A percentile compares a stretch with the other conserved stretches of the same genome.
These are phyloP conservation scores for Pyricularia grisea DNA, from an alignment of 2,329 filamentous ascomycete species.

Conservation along the genomic window DNA sequence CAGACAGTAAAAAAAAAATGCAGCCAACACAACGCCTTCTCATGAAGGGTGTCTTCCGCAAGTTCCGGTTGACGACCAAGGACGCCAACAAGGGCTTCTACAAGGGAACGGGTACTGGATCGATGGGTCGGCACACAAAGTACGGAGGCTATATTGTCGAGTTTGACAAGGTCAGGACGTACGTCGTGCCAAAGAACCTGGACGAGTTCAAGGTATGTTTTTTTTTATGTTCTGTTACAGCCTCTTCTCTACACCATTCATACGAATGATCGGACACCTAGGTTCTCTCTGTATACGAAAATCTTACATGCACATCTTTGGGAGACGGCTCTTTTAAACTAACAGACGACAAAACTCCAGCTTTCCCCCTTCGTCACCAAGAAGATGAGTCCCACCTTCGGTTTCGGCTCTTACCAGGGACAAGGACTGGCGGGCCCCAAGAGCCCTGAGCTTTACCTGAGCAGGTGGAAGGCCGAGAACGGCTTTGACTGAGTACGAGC, in stretches of 20 bases:
- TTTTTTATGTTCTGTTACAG: not conserved
- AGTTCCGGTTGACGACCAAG: constrained; percentile 81
- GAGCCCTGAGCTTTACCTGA: constrained; percentile 52
- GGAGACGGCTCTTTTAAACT: not conserved
- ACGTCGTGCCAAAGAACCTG: constrained; percentile 64
- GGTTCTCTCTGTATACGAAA: not conserved
- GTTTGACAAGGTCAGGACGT: constrained; percentile 82
- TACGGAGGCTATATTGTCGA: constrained; percentile 79
- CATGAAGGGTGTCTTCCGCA: constrained; percentile 55
- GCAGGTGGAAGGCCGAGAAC: constrained; percentile 60
- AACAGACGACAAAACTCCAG: constrained; percentile 29
- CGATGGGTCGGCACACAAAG: constrained; percentile 78
- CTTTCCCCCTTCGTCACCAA: constrained; percentile 70
- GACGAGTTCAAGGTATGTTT: constrained; percentile 57
- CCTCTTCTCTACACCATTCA: not conserved
- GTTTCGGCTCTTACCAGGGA: constrained; percentile 32
- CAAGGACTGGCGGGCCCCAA: constrained; percentile 45
- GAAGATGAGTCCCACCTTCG: constrained; percentile 41
- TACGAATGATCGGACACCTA: not conserved
- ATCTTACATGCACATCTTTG: not conserved
- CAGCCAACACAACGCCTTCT: constrained; percentile 56
- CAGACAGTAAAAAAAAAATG: constrained; percentile 32
- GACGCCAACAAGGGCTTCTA: constrained; percentile 91
- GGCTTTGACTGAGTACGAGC: constrained; percentile 39
- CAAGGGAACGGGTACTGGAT: constrained; percentile 86